Percentiles rank a stretch among this genome's conserved stretches.
phyloP scores from a whole-genome alignment of 345 rosid species.

The Eucalyptus sideroxylon region DNA sequence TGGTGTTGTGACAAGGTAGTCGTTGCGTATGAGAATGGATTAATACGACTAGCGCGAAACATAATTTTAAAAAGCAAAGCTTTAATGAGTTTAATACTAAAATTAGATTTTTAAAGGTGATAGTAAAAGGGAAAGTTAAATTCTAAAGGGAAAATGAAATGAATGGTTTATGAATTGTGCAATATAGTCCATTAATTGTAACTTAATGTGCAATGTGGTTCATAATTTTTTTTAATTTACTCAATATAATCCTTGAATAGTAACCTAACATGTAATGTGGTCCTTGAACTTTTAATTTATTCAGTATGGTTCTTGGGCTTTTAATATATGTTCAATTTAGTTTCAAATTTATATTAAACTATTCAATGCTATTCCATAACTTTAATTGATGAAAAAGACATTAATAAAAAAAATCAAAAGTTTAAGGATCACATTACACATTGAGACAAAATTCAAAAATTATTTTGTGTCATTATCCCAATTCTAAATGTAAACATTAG shows the following conservation, averaged over 20 bases:
- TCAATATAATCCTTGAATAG: no score
- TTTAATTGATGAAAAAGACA: no score
- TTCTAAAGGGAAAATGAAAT: not conserved
- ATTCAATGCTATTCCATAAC: rapidly evolving
- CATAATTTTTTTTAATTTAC: no score
- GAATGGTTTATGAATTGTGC: no score
- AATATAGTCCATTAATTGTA: no score
- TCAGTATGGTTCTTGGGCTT: rapidly evolving
- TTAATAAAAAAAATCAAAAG: no score
- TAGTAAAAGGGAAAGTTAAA: not conserved
- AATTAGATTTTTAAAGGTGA: not conserved
- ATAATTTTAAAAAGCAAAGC: not conserved
- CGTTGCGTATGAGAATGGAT: not conserved
- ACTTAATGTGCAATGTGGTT: rapidly evolving
- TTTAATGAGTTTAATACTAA: not conserved
- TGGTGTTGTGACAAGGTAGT: not conserved
- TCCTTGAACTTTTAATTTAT: rapidly evolving
- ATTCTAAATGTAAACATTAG: not conserved
- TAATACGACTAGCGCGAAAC: not conserved
- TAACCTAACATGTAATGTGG: rapidly evolving
- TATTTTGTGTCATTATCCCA: no score
- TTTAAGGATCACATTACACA: no score
- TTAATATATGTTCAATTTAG: no score
- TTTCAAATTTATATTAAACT: no score
- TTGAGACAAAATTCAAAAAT: no score